Evolutionary conservation across 192 early-diverging fungal genomes (phyloP), one percentile per base, ranked within the genome.

Genomic region (Polychytrium aggregatum): DNA sequence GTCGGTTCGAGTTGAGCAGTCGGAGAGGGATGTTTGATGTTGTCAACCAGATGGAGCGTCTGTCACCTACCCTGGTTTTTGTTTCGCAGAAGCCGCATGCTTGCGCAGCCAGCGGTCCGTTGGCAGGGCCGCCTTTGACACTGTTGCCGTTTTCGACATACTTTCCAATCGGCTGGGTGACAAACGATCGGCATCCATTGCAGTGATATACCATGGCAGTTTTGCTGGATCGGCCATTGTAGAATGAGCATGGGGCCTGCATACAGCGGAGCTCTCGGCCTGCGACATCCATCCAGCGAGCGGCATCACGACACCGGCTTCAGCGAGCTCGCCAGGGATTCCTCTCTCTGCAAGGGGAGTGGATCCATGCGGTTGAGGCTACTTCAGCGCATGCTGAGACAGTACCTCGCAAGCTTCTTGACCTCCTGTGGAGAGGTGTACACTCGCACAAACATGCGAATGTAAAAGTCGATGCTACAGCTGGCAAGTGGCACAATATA

Each of bases 401-500:
- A 41, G 55, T 81, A 82, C 81, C 80, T 72, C 16, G 83, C 81
- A 14, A 78, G 67, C 42, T 74, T 71, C 59, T 97, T 97, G 31
- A 82, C 78, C 56, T 82, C 50, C 20, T 69, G 52, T 0, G 91
- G 66, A 18, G 80, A 86, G 28, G 78, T 69, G 42, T 80, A 74
- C 5, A 99, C 87, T 14, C 87, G 78, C 28, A 99, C 87, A 72
- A 99, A 99, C 10, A 99, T 77, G 36, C 96, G 78, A 21, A 97
- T 74, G 60, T 99, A 99, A 56, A 93, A 99, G 63, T 99, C 96
- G 27, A 99, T 99, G 65, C 88, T 92, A 50, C 85, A 86, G 22
- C 87, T 87, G 6, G 89, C 67, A 47, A 99, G 65, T 11, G 94
- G 94, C 24, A 81, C 82, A 53, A 99, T 92, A 41, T 76, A 75